A percentile compares a stretch with the other conserved stretches of the same genome.
Evolutionary conservation across 1,284 basidiomycete species (phyloP).

Genomic region (Farysia itapuensis): DNA sequence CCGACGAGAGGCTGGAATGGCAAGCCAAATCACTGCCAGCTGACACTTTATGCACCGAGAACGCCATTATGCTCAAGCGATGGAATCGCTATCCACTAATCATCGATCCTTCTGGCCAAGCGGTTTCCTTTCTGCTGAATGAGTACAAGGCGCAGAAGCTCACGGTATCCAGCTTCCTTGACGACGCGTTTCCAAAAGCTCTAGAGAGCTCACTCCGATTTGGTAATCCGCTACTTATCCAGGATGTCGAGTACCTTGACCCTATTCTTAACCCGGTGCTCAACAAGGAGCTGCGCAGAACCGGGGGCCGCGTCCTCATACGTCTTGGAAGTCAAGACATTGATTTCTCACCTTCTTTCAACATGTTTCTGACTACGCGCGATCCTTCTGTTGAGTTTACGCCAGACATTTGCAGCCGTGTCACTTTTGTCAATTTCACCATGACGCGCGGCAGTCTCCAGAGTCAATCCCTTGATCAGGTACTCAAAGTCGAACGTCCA

Average conservation of each 20-base stretch:
- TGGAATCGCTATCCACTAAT: slow-evolving; percentile 98
- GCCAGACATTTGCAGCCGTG: slow-evolving; percentile 96
- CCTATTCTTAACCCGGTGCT: slow-evolving; percentile 97
- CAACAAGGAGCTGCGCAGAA: slow-evolving; percentile 86
- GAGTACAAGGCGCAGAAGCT: slow-evolving; percentile 96
- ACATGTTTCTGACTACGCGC: slow-evolving; percentile 94
- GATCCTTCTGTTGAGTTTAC: slow-evolving; percentile 97
- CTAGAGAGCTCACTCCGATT: slow-evolving; percentile 98
- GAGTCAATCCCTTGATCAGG: slow-evolving; percentile 95
- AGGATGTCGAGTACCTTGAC: slow-evolving; percentile 96
- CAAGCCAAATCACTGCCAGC: slow-evolving; percentile 90
- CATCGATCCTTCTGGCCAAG: slow-evolving; percentile 98
- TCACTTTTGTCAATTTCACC: slow-evolving; percentile 99
- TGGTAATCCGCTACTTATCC: slow-evolving; percentile 93
- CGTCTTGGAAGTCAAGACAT: slow-evolving; percentile 98
- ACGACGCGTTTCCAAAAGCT: slow-evolving; percentile 97
- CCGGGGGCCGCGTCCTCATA: slow-evolving; percentile 92
- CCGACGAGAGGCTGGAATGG: slow-evolving; percentile 94
- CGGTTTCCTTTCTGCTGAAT: slow-evolving; percentile 88
- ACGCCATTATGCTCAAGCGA: slow-evolving; percentile 92
- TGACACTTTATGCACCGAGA: slow-evolving; percentile 94
- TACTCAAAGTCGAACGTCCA: slow-evolving; percentile 92
- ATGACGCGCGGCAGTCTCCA: slow-evolving; percentile 98
- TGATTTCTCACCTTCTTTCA: slow-evolving; percentile 96
- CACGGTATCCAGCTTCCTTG: slow-evolving; percentile 95